Evolutionary conservation across 78 protist species (phyloP), one percentile per base, ranked within the genome.

Genomic region (Dictyostelium capitatum): DNA sequence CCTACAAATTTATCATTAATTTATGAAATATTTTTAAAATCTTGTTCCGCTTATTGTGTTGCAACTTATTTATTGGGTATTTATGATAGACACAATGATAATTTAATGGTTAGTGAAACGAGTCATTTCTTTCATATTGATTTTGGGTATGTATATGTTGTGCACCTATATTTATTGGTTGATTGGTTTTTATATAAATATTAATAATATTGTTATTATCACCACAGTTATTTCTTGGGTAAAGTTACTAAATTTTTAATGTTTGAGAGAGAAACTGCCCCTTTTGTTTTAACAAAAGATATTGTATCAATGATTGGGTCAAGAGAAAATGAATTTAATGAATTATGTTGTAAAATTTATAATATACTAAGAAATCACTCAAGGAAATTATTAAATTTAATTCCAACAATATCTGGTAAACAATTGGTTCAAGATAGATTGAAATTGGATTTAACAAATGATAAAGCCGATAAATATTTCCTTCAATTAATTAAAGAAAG

Each of bases 41-140:
- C 98, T 9, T 83, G 96, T 17, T 98, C 99, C 0, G 98, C 96
- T 4, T 98, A 98, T 85, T 95, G 98, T 89, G 99, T 98, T 5
- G 99, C 99, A 11, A 98, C 99, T 3, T 98, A 97, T 82, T 89
- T 98, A 8, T 95, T 99, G 14, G 99, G 99, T 50, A 98, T 99
- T 54, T 99, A 99, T 48, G 99, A 99, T 75, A 84, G 99, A 28
- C 99, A 99, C 84, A 97, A 96, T 32, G 99, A 99, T 96, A 99
- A 99, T 96, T 56, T 98, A 54, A 98, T 98, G 99, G 59, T 95
- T 43, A 54, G 82, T 17, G 75, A 80, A 11, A 95, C 96, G 15
- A 98, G 99, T 57, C 73, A 89, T 46, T 81, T 91, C 89, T 91
- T 91, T 32, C 95, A 80, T 85, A 85, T 48, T 32, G 50, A 72